Evolutionary conservation across 768 basidiomycete species (phyloP).

Genomic region (Cubamyces sp.): DNA sequence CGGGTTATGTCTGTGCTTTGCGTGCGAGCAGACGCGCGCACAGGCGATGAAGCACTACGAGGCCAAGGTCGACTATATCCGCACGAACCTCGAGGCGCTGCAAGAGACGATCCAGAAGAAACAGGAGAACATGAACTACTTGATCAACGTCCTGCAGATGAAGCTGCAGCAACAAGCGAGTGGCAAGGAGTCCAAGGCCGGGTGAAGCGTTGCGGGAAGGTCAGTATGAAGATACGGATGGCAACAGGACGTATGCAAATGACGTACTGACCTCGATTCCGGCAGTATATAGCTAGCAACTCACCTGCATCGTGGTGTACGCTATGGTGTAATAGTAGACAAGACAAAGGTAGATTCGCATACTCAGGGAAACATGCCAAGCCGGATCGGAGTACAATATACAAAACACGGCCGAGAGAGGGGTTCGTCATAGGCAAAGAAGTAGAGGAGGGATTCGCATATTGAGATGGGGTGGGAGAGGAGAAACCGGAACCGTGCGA

Average conservation of each 20-base stretch:
- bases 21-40: constrained; percentile 61
- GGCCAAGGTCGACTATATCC: constrained; percentile 80
- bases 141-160: constrained; percentile 47
- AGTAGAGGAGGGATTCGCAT: constrained; percentile 8
- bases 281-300: neutral
- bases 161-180: constrained; percentile 26
- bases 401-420: neutral
- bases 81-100: constrained; percentile 79
- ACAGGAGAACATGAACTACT: constrained; percentile 82
- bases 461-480: neutral
- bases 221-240: neutral
- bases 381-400: neutral
- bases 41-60: constrained; percentile 85
- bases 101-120: constrained; percentile 92
- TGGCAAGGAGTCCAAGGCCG: constrained; percentile 19
- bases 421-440: constrained; percentile 5
- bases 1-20: neutral
- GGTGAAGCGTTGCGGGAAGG: neutral
- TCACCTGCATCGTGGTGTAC: neutral
- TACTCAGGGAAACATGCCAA: constrained; percentile 5
- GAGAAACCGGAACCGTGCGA: neutral
- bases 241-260: neutral
- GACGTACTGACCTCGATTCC: neutral
- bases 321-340: constrained; percentile 17
- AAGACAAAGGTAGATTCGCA: constrained; percentile 7